A percentile compares a stretch with the other conserved stretches of the same genome.
These are phyloP conservation scores for Globisporangium carolinianum DNA, from an alignment of 352 stramenopile species.

Conservation along the genomic window DNA sequence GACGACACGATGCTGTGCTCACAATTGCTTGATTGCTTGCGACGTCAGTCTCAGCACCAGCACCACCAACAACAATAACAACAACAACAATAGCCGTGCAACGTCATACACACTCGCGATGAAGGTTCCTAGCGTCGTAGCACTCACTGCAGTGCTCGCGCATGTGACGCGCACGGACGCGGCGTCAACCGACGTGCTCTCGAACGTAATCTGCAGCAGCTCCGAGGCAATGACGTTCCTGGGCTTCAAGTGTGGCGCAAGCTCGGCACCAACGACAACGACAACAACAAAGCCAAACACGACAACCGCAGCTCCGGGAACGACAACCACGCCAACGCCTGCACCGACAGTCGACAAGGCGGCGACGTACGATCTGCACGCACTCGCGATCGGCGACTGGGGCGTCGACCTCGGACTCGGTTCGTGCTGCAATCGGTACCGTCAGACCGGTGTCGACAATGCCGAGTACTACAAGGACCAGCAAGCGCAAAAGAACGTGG, in stretches of 20 bases:
- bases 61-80: neutral
- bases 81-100: neutral
- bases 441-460: slow-evolving; percentile 44
- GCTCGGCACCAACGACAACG: neutral
- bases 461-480: slow-evolving; percentile 68
- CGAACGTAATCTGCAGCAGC: slow-evolving; percentile 32
- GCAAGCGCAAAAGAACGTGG: slow-evolving; percentile 59
- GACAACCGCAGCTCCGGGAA: slow-evolving; percentile 2
- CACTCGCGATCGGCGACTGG: slow-evolving; percentile 70
- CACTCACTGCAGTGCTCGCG: neutral
- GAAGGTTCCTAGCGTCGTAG: neutral
- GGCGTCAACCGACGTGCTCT: slow-evolving; percentile 24
- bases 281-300: slow-evolving; percentile 2
- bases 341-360: slow-evolving; percentile 21
- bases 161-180: slow-evolving; percentile 1
- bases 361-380: slow-evolving; percentile 45
- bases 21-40: neutral
- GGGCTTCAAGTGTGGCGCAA: slow-evolving; percentile 32
- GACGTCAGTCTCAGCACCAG: neutral
- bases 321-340: slow-evolving; percentile 9
- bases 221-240: slow-evolving; percentile 30
- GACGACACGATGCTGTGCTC: too few relatives aligned
- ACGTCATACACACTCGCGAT: neutral
- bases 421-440: slow-evolving; percentile 71
- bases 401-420: slow-evolving; percentile 49